Evolutionary conservation across 495 filamentous ascomycete species (phyloP).

Genomic region (Rhypophila decipiens): DNA sequence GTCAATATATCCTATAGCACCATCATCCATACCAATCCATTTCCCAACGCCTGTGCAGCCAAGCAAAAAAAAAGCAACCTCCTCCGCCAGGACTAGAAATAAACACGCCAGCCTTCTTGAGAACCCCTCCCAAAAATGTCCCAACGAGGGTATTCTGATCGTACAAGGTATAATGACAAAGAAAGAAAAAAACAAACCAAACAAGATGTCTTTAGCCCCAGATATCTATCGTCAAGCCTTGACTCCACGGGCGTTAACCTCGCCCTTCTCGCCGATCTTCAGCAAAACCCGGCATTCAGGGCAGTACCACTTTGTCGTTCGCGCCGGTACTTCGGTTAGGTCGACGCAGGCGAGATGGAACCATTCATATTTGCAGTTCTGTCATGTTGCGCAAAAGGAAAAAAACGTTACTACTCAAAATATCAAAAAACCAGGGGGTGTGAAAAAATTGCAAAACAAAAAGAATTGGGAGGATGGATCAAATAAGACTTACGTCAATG

Average conservation of each 20-base stretch:
- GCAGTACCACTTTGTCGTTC: constrained; percentile 90
- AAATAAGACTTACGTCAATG: background rate
- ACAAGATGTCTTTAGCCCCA: no score
- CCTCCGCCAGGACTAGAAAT: no score
- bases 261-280: constrained; percentile 52
- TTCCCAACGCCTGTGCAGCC: no score
- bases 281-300: constrained; percentile 72
- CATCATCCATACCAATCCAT: no score
- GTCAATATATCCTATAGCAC: no score
- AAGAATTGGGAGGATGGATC: background rate
- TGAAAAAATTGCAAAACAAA: background rate
- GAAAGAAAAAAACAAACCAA: background rate
- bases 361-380: constrained; percentile 74
- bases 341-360: constrained; percentile 91
- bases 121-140: background rate
- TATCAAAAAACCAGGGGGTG: background rate
- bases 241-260: constrained; percentile 47
- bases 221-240: constrained; percentile 41
- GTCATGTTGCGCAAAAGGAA: no score
- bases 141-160: no score
- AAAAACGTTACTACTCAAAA: background rate
- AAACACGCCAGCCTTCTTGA: no score
- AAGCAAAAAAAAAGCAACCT: no score
- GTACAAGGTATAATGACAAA: background rate
- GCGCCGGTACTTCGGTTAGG: constrained; percentile 63